Evolutionary conservation across 768 basidiomycete genomes (phyloP), one percentile per base, ranked within the genome.

Genomic region (Tubosaeta sp.): DNA sequence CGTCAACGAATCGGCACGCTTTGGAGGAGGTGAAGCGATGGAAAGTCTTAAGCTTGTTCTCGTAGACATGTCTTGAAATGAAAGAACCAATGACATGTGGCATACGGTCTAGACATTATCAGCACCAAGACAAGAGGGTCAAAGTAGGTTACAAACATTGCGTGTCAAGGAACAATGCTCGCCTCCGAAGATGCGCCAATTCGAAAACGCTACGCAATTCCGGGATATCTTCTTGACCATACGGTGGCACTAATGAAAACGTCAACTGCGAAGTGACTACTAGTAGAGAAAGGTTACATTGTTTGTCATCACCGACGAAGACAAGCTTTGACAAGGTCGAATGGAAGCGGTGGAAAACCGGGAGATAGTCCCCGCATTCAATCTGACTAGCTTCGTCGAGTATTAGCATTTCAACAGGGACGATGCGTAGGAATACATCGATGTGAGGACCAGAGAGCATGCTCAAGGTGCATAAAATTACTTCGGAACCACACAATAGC

Each of bases 171-270:
- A 90, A 83, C 5, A 76, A 35, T 0, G 76, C 74, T 34, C 68
- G 60, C 12, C 65, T 62, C 2, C 67, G 68, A 14, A 92, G 72
- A 66, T 91, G 86, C 0, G 67, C 14, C 13, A 87, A 62, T 61
- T 91, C 88, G 75, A 91, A 91, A 26, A 91, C 79, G 54, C 86
- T 89, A 51, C 82, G 74, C 16, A 91, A 74, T n/a, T 77, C 74
- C 46, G 74, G 63, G 34, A 85, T 67, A 19, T 85, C 78, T 52
- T 90, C 89, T 57, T 86, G 80, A 9, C 88, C 89, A 78, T 75
- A 81, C 3, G 90, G 90, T 47, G 89, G 84, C 57, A 92, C 89
- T 91, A 50, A 33, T 14, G 16, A 26, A 32, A 12, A 27, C 2
- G 38, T 58, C 50, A 53, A 57, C 37, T 33, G 45, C 19, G n/a